Conservation (phyloP, 345 rosid species). For the Citrus mangshanensis region DNA sequence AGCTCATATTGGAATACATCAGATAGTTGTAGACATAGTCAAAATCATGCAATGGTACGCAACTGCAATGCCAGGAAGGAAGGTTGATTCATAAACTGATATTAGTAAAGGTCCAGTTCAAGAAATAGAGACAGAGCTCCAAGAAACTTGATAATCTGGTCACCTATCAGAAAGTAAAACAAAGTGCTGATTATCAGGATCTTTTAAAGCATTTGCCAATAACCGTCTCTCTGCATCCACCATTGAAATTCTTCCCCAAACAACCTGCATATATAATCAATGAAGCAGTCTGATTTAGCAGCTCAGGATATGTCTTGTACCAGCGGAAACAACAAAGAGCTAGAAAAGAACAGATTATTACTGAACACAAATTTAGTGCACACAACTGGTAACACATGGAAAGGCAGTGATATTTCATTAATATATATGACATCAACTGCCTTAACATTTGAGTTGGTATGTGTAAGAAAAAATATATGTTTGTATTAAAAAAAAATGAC, state of each 20-base stretch:
- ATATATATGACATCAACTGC: background rate
- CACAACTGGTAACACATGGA: background rate
- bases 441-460: background rate
- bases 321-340: background rate
- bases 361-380: background rate
- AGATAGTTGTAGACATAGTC: constrained; percentile 86
- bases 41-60: constrained; percentile 86
- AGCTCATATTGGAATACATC: constrained; percentile 82
- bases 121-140: background rate
- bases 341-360: background rate
- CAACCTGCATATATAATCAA: constrained; percentile 46
- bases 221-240: constrained; percentile 95
- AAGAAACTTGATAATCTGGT: constrained; percentile 1
- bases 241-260: constrained; percentile 98
- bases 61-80: constrained; percentile 51
- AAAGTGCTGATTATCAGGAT: constrained; percentile 93
- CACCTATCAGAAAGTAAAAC: constrained; percentile 98
- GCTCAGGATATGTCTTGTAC: background rate
- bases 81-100: constrained; percentile 10
- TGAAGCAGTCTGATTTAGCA: constrained; percentile 12
- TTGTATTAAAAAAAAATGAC: background rate
- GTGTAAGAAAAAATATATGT: background rate
- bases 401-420: background rate
- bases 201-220: constrained; percentile 79
- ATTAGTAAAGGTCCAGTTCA: background rate